phyloP scores from a whole-genome alignment of 768 basidiomycete species.

The Psilocybe cubensis region DNA sequence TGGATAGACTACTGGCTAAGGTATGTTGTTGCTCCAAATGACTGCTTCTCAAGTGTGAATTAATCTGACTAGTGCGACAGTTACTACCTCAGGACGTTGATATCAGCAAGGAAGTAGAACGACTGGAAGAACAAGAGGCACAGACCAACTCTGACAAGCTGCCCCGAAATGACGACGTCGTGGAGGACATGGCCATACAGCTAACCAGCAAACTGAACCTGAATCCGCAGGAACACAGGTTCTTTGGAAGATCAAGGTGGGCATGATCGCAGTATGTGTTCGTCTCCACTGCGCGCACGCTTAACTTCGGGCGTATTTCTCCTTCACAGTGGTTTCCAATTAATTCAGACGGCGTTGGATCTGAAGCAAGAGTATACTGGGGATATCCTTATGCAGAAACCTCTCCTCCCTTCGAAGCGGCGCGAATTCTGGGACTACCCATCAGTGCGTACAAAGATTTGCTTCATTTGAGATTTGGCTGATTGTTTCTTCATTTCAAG shows the following conservation, averaged over 20 bases:
- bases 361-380: constrained; percentile 59
- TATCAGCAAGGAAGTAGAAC: constrained; percentile 60
- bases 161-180: constrained; percentile 37
- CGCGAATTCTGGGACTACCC: constrained; percentile 55
- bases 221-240: constrained; percentile 42
- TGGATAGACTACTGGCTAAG: constrained; percentile 62
- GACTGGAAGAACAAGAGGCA: constrained; percentile 38
- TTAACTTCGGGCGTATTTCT: neutral
- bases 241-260: constrained; percentile 54
- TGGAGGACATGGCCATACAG: constrained; percentile 30
- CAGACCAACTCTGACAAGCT: constrained; percentile 33
- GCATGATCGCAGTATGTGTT: neutral
- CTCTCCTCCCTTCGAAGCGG: constrained; percentile 35
- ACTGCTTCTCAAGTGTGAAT: neutral
- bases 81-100: constrained; percentile 60
- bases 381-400: constrained; percentile 21
- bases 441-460: constrained; percentile 33
- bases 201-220: constrained; percentile 37
- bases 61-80: neutral
- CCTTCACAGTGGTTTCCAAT: constrained; percentile 47
- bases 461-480: neutral
- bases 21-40: constrained; percentile 32
- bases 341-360: constrained; percentile 58
- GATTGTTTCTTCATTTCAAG: constrained; percentile 19
- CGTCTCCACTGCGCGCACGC: neutral